Base-by-base conservation (phyloP, 2,329 filamentous ascomycete genomes). In the Fonsecaea monophora region DNA sequence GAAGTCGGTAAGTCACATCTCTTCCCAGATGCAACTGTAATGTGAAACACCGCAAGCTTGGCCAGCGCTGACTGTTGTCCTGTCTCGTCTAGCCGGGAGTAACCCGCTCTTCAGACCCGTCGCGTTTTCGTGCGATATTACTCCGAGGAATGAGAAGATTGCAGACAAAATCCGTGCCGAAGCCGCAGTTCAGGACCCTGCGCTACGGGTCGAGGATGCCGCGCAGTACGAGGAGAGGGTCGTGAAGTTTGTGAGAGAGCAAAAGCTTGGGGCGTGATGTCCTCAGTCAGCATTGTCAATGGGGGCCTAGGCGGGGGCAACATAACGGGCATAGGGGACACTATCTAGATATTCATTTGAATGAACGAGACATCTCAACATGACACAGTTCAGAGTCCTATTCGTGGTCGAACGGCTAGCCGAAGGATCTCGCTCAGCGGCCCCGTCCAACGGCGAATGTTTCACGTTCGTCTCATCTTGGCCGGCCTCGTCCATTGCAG, bases 1-100 rank as follows among this genome's bases (percentile, higher is more conserved):
- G 60, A 42, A 12, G 42, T 53, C 50, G 34, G 65, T 67, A 63
- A 60, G 65, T 53, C 9, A 38, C 25, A 15, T 15, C 10, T 32
- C 40, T 37, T 12, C 25, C 25, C 13, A 5, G 25, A 53, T 53
- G 1, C 13, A 42, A 7, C 7, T 50, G 18, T 25, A 21, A 53
- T 6, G 2, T 8, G 40, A 10, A 38, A 38, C 35, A 42, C 55
- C 6, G 7, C 9, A 12, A 25, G 25, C 25, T 25, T 25, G 25
- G 25, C 25, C 2, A 25, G 25, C 25, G 25, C 25, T 25, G 25
- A 25, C 25, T 2, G 25, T 25, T 25, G 25, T 25, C 25, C 25
- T 25, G 25, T 25, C 25, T 35, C n/a, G 25, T 42, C 10, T 32
- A 64, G 62, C 13, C 7, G 62, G 55, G 6, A 45, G 38, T 0